A percentile compares a stretch with the other conserved stretches of the same genome.
Evolutionary conservation across 2,329 filamentous ascomycete genomes (phyloP).

Genomic region (Colletotrichum sublineola): DNA sequence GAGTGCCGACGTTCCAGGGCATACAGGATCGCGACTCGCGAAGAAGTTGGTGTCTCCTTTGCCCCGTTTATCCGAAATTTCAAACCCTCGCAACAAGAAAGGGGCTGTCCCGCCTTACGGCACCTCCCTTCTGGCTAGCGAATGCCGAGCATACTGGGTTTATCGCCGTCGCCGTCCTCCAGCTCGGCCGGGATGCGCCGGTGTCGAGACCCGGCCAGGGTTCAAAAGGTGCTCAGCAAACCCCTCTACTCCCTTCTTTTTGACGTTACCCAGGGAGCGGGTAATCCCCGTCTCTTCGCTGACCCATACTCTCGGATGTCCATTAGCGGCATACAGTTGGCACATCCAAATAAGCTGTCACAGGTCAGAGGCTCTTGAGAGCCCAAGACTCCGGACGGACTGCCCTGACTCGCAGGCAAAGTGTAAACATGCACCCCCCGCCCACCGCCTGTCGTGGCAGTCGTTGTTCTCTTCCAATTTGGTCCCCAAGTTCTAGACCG

Average conservation of each 20-base stretch:
- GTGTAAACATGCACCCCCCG: not conserved
- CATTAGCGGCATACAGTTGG: not conserved
- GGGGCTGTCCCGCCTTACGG: not conserved
- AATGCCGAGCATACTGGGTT: conserved; percentile 20
- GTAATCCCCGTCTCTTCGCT: conserved; percentile 19
- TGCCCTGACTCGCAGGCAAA: conserved; percentile 24
- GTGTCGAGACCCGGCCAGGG: conserved; percentile 9
- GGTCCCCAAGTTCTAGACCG: not conserved
- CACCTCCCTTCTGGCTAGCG: not conserved
- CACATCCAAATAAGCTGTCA: not conserved
- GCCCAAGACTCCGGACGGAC: not conserved
- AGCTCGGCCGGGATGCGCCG: conserved; percentile 25
- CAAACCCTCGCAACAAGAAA: conserved; percentile 1
- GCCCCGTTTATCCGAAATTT: conserved; percentile 1
- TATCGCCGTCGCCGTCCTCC: conserved; percentile 21
- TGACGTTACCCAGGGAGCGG: conserved; percentile 7
- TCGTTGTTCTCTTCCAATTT: conserved; percentile 8
- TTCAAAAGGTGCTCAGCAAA: not conserved
- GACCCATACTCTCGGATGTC: conserved; percentile 28
- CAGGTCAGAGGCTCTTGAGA: not conserved
- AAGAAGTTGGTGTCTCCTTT: not conserved
- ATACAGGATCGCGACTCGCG: not conserved
- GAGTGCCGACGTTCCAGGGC: not conserved
- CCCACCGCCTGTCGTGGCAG: not conserved
- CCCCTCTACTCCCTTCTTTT: not conserved